Evolutionary conservation across 495 filamentous ascomycete genomes (phyloP), one percentile per base, ranked within the genome.

Genomic region (Trichocladium antarcticum): DNA sequence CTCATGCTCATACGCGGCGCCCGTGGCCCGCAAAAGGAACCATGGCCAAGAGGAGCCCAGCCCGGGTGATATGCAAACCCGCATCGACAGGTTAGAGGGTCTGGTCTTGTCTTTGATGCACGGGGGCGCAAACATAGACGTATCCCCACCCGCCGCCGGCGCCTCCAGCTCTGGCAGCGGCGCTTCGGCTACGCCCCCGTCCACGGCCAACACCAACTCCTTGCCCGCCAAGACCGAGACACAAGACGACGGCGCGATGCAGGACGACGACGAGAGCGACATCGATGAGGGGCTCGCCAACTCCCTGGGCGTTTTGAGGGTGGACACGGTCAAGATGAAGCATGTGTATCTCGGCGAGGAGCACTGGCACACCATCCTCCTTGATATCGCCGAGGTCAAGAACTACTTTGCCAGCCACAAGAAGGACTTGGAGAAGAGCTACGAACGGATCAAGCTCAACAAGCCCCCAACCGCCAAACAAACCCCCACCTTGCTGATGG

Each of bases 41-140:
- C 80, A 81, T 67, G 76, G 47, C 66, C 77, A 61, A 77, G 78
- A 54, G 69, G 78, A 60, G 68, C 73, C 55, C 70, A 76, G 45
- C 74, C 84, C 92, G 22, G 90, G 95, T 75, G 92, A 96, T 65
- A 99, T 99, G 92, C 92, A 99, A 68, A 93, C 89, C 60, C 84
- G 92, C 62, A 99, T 99, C 67, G 88, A 99, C 70, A 82, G 92
- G 55, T 68, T 99, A 56, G 92, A 99, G 76, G 85, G 89, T 44
- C 70, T 99, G 60, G 92, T 99, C 45, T 66, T 99, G 44, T 93
- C 87, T 3, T 70, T 99, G 66, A 97, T 99, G 92, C 90, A 89
- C 55, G 89, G 89, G 66, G 89, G 87, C 41, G 74, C 68, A 34
- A 74, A 70, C 38, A 61, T 74, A 29, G 70, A 72, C 11, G 37